phyloP scores from a whole-genome alignment of 1,284 basidiomycete species.

The Cryptococcus sp. region DNA sequence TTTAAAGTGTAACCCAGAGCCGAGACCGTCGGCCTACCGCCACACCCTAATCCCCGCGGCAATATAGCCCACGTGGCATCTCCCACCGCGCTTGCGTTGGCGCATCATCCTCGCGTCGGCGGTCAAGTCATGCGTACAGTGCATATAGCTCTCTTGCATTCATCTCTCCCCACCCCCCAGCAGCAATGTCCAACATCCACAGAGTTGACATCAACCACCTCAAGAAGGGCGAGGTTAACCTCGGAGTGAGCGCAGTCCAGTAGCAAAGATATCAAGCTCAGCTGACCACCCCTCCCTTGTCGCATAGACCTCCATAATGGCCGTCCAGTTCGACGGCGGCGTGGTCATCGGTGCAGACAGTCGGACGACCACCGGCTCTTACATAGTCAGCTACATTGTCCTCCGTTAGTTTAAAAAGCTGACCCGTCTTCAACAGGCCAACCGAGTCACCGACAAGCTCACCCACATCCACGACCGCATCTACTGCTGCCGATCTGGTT shows the following conservation, averaged over 20 bases:
- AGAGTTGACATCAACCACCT: slow-evolving; percentile 55
- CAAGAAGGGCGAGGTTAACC: slow-evolving; percentile 89
- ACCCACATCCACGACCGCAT: slow-evolving; percentile 96
- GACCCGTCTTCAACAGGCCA: slow-evolving; percentile 56
- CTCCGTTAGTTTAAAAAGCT: background rate
- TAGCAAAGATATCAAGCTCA: background rate
- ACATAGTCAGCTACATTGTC: slow-evolving; percentile 66
- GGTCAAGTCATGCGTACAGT: background rate
- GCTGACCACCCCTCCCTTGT: slow-evolving; percentile 2
- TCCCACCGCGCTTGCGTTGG: slow-evolving; percentile 10
- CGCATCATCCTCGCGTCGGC: background rate
- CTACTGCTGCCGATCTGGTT: slow-evolving; percentile 98
- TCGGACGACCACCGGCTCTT: slow-evolving; percentile 93
- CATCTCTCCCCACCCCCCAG: background rate
- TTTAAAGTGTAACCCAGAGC: background rate
- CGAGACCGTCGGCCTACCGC: background rate
- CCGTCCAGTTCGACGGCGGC: slow-evolving; percentile 90
- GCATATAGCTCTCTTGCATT: no score
- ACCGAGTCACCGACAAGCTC: slow-evolving; percentile 97
- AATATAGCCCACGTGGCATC: slow-evolving; percentile 1
- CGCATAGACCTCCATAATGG: slow-evolving; percentile 94
- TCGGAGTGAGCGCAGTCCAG: slow-evolving; percentile 65
- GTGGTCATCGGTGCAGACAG: slow-evolving; percentile 97
- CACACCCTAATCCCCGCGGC: no score
- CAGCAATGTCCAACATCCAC: slow-evolving; percentile 43